Evolutionary conservation across 768 basidiomycete genomes (phyloP).

Genomic region (Lactifluus subvellereus): DNA sequence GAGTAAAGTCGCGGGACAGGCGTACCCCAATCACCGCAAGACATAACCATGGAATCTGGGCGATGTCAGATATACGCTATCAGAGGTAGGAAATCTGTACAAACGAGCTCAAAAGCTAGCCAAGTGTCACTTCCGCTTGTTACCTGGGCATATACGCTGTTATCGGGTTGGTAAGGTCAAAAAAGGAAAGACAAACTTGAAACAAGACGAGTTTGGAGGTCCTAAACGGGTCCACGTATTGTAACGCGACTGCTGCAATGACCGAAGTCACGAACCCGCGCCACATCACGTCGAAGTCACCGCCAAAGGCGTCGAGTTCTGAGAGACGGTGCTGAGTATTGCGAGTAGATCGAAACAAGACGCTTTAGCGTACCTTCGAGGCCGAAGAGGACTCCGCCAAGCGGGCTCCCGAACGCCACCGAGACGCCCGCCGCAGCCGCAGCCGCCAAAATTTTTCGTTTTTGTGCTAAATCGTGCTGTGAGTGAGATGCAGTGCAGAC

Average conservation of each 20-base stretch:
- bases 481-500: background rate
- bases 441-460: conserved; percentile 74
- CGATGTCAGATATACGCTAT: background rate
- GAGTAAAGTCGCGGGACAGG: background rate
- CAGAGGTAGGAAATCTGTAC: conserved; percentile 17
- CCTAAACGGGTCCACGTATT: conserved; percentile 81
- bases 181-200: conserved; percentile 40
- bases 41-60: conserved; percentile 62
- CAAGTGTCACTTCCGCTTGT: conserved; percentile 55
- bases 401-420: conserved; percentile 82
- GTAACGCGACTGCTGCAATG: conserved; percentile 77
- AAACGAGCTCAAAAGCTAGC: conserved; percentile 67
- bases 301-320: conserved; percentile 65
- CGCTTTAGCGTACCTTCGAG: conserved; percentile 49
- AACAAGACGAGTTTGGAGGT: conserved; percentile 80
- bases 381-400: conserved; percentile 82
- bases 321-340: background rate
- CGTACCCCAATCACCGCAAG: conserved; percentile 59
- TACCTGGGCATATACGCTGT: conserved; percentile 35
- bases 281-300: conserved; percentile 76
- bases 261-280: conserved; percentile 86
- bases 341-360: background rate
- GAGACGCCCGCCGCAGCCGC: conserved; percentile 84
- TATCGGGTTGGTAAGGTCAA: background rate
- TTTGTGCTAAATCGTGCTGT: conserved; percentile 47